Evolutionary conservation across 1,284 basidiomycete species (phyloP), one percentile per base, ranked within the genome.

Genomic region (Jaminaea rosea): DNA sequence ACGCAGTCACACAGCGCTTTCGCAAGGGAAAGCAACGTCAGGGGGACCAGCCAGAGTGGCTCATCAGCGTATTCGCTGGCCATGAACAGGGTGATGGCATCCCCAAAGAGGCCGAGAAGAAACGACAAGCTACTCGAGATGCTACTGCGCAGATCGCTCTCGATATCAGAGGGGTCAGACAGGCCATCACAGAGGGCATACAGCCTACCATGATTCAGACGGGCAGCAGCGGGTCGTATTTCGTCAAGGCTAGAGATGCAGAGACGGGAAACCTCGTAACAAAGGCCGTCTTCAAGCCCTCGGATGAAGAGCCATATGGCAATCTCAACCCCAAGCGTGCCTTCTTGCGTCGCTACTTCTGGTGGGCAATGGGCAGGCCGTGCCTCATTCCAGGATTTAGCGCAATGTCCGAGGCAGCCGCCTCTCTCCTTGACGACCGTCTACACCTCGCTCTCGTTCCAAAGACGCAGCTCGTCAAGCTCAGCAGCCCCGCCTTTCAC

Each of bases 381-480:
- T 73, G 71, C 19, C 58, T 73, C 4, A 65, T 73, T 9, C 69
- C 71, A 24, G 70, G 67, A 47, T 73, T 73, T 28, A 72, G 70
- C 3, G 67, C 67, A 26, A 52, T 71, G 7, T 84, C 82, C 2
- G 83, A 86, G 77, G 87, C 88, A 1, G 89, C 89, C 3, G 90
- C 89, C 15, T 91, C 87, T 4, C 75, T 90, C 37, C 77, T 94
- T 8, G 89, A 92, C 65, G 79, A 81, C 47, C 81, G 87, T 11
- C 78, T 94, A 28, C 77, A 80, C 28, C 76, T 90, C 5, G 75
- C 85, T 63, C 86, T 94, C 54, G 90, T 94, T 3, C 90, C 90
- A 32, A 81, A 82, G 24, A 93, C 90, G 1, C 82, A 88, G 64
- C 79, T 93, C 1, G 87, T 88, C 24, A 84, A 84, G 0, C 77